phyloP scores from a whole-genome alignment of 2,329 filamentous ascomycete genomes.

The Paraphoma chrysanthemicola region DNA sequence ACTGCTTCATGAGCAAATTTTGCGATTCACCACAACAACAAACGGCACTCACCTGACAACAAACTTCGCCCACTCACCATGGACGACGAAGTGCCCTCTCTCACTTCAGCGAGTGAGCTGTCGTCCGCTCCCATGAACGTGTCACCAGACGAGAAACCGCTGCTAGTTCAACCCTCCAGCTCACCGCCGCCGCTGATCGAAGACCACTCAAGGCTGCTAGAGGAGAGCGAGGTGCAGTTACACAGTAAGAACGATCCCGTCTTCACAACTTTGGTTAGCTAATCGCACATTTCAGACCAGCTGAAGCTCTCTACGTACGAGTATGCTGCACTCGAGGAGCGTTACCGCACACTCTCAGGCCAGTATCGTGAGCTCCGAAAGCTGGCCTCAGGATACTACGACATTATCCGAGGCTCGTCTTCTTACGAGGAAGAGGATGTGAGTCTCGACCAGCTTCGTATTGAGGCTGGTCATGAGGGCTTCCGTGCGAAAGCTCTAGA shows the following conservation, averaged over 20 bases:
- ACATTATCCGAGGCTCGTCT: slow-evolving; percentile 14
- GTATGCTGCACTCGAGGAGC: slow-evolving; percentile 14
- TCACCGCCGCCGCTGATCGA: slow-evolving; percentile 9
- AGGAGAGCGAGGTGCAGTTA: not conserved
- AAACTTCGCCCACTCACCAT: not conserved
- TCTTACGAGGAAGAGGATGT: slow-evolving; percentile 1
- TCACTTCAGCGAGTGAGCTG: not conserved
- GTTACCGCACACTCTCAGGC: slow-evolving; percentile 10
- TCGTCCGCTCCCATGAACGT: too few relatives aligned
- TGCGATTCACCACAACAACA: not conserved
- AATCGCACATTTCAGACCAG: slow-evolving; percentile 9
- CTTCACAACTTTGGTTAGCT: not conserved
- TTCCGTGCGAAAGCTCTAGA: slow-evolving; percentile 24
- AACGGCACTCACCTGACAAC: not conserved
- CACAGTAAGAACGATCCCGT: slow-evolving; percentile 3
- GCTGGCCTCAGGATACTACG: slow-evolving; percentile 13
- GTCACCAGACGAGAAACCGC: not conserved
- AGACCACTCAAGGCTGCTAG: not conserved
- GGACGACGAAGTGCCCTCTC: not conserved
- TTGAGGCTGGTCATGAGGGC: slow-evolving; percentile 19
- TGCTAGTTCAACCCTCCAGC: not conserved
- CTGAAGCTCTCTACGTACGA: slow-evolving; percentile 14
- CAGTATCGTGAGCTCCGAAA: slow-evolving; percentile 15
- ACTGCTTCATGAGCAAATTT: not conserved
- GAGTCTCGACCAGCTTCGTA: slow-evolving; percentile 19